Conservation (phyloP, 495 filamentous ascomycete genomes). For the Cudoniella acicularis region DNA sequence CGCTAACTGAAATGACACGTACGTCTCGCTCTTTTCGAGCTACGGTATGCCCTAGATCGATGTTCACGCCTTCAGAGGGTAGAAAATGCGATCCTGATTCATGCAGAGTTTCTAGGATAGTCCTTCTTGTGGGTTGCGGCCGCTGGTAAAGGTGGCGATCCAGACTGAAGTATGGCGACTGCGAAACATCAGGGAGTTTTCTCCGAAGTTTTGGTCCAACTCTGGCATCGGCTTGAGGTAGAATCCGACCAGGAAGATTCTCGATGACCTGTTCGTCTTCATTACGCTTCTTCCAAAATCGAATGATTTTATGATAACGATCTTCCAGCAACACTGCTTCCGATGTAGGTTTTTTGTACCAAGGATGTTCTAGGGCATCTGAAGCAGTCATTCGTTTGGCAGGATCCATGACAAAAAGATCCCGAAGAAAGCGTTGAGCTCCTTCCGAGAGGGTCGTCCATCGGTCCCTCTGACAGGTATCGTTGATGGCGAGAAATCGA, state of each 20-base stretch:
- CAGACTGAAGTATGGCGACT: conserved; percentile 21
- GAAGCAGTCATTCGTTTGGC: conserved; percentile 46
- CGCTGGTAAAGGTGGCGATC: conserved; percentile 13
- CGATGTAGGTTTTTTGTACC: conserved; percentile 50
- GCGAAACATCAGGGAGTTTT: conserved; percentile 17
- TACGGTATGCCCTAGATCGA: background rate
- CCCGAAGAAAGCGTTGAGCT: conserved; percentile 51
- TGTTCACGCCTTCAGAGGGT: background rate
- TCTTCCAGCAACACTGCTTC: conserved; percentile 38
- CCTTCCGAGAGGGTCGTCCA: conserved; percentile 37
- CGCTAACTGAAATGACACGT: conserved; percentile 4
- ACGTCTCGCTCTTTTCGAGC: background rate
- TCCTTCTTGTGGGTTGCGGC: conserved; percentile 6
- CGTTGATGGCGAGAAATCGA: conserved; percentile 17
- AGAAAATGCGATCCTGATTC: conserved; percentile 11
- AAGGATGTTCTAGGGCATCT: conserved; percentile 53
- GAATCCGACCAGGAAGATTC: background rate
- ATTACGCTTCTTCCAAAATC: conserved; percentile 39
- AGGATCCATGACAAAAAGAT: conserved; percentile 50
- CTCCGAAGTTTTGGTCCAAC: background rate
- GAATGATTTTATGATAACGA: conserved; percentile 42
- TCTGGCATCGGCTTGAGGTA: background rate
- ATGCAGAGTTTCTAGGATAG: conserved; percentile 12
- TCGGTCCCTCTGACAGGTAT: conserved; percentile 13
- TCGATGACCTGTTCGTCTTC: conserved; percentile 11